Evolutionary conservation across 2,329 filamentous ascomycete genomes (phyloP).

Genomic region (Ploettnerulaceae sp.): DNA sequence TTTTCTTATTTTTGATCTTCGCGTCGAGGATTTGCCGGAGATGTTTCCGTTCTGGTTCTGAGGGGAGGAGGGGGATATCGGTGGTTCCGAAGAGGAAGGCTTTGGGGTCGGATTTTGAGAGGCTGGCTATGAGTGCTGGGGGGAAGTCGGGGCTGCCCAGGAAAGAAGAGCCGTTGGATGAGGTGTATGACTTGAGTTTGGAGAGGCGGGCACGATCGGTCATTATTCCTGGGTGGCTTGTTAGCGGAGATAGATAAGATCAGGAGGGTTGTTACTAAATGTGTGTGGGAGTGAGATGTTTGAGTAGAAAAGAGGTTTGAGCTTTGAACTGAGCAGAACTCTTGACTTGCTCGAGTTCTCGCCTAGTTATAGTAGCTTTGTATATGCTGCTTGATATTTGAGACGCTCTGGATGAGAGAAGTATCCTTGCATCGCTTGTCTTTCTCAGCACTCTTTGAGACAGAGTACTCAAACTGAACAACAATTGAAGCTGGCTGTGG

Average conservation of each 20-base stretch:
- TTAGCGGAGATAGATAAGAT: not conserved
- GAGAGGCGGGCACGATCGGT: slow-evolving; percentile 69
- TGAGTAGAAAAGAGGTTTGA: not conserved
- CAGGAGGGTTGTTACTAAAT: slow-evolving; percentile 6
- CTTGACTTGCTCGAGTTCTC: too few species aligned
- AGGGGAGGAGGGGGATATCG: slow-evolving; percentile 30
- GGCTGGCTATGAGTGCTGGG: slow-evolving; percentile 54
- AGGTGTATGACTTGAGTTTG: slow-evolving; percentile 57
- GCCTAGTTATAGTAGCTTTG: too few species aligned
- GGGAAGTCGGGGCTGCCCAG: slow-evolving; percentile 78
- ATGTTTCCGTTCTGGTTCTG: slow-evolving; percentile 39
- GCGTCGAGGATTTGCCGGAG: slow-evolving; percentile 44
- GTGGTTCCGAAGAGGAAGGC: slow-evolving; percentile 61
- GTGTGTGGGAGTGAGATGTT: not conserved
- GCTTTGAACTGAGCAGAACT: not conserved
- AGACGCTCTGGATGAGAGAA: too few species aligned
- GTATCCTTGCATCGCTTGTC: not conserved
- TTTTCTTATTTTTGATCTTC: slow-evolving; percentile 54
- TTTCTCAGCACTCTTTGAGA: not conserved
- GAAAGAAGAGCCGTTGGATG: slow-evolving; percentile 57
- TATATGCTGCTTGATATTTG: too few species aligned
- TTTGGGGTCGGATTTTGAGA: slow-evolving; percentile 68
- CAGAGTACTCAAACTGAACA: too few species aligned
- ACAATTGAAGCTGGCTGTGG: not conserved
- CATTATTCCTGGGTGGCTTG: slow-evolving; percentile 50